Evolutionary conservation across 2,329 filamentous ascomycete species (phyloP).

Genomic region (Alternaria consortialis): DNA sequence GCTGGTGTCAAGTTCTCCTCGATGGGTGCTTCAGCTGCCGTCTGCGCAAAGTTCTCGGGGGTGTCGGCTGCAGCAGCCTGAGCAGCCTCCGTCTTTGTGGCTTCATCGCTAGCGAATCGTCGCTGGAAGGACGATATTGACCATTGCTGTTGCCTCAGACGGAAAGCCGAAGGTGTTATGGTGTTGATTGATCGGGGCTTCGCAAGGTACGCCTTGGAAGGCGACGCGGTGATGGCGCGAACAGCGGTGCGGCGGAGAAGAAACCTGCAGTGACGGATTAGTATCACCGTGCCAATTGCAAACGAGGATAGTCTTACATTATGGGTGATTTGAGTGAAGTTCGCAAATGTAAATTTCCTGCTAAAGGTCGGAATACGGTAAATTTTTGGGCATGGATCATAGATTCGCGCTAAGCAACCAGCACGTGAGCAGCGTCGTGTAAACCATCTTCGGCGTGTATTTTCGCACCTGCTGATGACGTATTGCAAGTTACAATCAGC

Average conservation of each 20-base stretch:
- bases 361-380: conserved; percentile 4
- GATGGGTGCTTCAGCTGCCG: conserved; percentile 45
- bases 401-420: conserved; percentile 7
- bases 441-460: not conserved
- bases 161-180: conserved; percentile 41
- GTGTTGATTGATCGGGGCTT: conserved; percentile 52
- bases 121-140: conserved; percentile 54
- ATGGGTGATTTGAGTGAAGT: conserved; percentile 8
- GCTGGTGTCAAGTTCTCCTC: conserved; percentile 45
- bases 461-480: not conserved
- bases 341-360: conserved; percentile 1
- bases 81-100: conserved; percentile 50
- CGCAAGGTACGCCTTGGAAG: conserved; percentile 55
- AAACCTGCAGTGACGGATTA: conserved; percentile 58
- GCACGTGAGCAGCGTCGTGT: conserved; percentile 9
- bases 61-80: conserved; percentile 39
- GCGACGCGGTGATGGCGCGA: conserved; percentile 61
- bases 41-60: conserved; percentile 47
- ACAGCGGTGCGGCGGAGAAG: conserved; percentile 66
- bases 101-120: conserved; percentile 60
- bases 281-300: not conserved
- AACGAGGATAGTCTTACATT: conserved; percentile 25
- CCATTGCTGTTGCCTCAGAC: conserved; percentile 52
- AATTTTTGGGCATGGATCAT: conserved; percentile 17
- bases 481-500: not conserved